phyloP scores from a whole-genome alignment of 139 green algal genomes.

The Pycnococcus provasolii region DNA sequence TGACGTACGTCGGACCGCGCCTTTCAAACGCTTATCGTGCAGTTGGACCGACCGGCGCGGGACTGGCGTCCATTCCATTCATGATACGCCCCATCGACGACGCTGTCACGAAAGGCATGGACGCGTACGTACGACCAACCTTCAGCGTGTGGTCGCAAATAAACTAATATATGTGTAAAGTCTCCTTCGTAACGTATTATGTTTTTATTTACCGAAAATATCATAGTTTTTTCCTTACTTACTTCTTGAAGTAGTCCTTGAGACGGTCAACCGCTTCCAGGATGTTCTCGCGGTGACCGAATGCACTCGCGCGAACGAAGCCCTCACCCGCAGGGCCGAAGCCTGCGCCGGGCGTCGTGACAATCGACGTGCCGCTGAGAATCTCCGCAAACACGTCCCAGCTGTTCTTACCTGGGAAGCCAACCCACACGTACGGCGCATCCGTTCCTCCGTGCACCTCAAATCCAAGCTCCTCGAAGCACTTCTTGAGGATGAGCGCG shows the following conservation, averaged over 20 bases:
- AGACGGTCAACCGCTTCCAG: conserved; percentile 35
- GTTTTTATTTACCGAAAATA: too few relatives aligned
- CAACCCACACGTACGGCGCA: conserved; percentile 97
- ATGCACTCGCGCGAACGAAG: conserved; percentile 89
- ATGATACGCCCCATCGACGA: conserved; percentile 20
- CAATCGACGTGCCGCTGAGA: conserved; percentile 87
- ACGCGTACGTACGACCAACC: background rate
- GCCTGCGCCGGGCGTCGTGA: conserved; percentile 89
- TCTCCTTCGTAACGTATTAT: too few relatives aligned
- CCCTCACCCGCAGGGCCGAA: conserved; percentile 93
- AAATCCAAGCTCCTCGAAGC: conserved; percentile 90
- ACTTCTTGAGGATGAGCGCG: conserved; percentile 69
- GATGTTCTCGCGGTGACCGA: conserved; percentile 65
- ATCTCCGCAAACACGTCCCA: conserved; percentile 93
- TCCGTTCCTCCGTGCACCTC: conserved; percentile 80
- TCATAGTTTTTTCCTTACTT: conserved; percentile 10
- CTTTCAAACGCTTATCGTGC: too few relatives aligned
- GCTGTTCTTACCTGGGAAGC: conserved; percentile 68
- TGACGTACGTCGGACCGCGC: background rate
- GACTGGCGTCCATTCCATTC: conserved; percentile 15
- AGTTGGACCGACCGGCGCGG: background rate
- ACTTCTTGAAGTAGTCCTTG: conserved; percentile 34
- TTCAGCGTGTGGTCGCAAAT: too few relatives aligned
- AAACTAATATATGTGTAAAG: too few relatives aligned
- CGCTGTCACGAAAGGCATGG: conserved; percentile 3